Percentiles rank a stretch among this genome's conserved stretches.
Evolutionary conservation across 768 basidiomycete species (phyloP).

Genomic region (Postia placenta): DNA sequence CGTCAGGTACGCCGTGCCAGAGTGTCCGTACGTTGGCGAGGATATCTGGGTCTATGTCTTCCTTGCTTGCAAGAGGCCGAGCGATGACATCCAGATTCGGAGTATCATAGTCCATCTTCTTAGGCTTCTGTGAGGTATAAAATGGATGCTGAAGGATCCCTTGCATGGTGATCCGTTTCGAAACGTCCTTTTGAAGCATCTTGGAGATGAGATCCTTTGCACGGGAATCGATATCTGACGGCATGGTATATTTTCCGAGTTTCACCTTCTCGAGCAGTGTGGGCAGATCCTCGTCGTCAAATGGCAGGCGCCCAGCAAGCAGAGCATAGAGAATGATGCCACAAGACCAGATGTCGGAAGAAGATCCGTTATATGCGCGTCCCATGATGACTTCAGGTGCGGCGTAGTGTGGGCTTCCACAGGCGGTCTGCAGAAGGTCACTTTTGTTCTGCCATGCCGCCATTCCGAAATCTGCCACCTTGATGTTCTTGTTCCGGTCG

Average conservation of each 20-base stretch:
- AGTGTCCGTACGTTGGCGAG: constrained; percentile 85
- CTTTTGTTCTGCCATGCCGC: constrained; percentile 79
- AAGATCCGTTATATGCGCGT: constrained; percentile 74
- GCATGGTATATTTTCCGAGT: constrained; percentile 68
- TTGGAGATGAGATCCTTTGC: constrained; percentile 73
- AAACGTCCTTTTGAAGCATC: constrained; percentile 77
- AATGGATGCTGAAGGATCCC: constrained; percentile 81
- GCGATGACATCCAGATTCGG: constrained; percentile 66
- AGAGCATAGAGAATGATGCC: constrained; percentile 90
- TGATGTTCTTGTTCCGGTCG: constrained; percentile 79
- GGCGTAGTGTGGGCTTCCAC: constrained; percentile 94
- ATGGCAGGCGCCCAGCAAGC: constrained; percentile 83
- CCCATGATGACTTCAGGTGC: constrained; percentile 89
- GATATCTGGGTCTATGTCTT: constrained; percentile 83
- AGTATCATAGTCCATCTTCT: constrained; percentile 33
- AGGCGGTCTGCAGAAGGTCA: constrained; percentile 70
- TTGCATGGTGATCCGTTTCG: constrained; percentile 73
- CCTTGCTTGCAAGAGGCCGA: constrained; percentile 52
- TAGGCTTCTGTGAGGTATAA: constrained; percentile 51
- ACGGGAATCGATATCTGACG: constrained; percentile 54
- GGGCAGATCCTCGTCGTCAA: constrained; percentile 82
- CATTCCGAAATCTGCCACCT: constrained; percentile 98
- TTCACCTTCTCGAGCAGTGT: constrained; percentile 79
- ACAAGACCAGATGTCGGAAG: constrained; percentile 96
- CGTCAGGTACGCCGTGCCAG: constrained; percentile 80